phyloP scores from a whole-genome alignment of 1,284 basidiomycete genomes.

The Malassezia japonica region DNA sequence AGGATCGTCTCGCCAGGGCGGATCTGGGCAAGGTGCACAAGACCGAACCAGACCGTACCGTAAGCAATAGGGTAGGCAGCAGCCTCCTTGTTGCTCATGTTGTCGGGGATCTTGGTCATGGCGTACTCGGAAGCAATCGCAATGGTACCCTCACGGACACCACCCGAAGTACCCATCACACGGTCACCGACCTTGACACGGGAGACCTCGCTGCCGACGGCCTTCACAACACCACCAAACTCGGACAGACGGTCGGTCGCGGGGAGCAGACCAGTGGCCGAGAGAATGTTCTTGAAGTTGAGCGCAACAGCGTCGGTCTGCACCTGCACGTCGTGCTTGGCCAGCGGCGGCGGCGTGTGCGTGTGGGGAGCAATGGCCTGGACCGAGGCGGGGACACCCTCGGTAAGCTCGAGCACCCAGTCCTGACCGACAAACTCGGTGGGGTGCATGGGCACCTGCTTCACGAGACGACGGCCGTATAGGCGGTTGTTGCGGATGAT shows the following conservation, averaged over 20 bases:
- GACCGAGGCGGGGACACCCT: constrained; percentile 16
- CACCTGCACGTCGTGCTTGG: constrained; percentile 15
- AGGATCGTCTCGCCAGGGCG: constrained; percentile 63
- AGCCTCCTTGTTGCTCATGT: constrained; percentile 59
- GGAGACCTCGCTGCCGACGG: constrained; percentile 50
- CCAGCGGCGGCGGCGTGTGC: constrained; percentile 4
- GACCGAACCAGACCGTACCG: constrained; percentile 59
- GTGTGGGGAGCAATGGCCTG: constrained; percentile 14
- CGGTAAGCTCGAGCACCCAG: constrained; percentile 34
- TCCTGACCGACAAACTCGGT: constrained; percentile 44
- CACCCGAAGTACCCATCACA: constrained; percentile 53
- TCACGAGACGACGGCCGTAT: constrained; percentile 16
- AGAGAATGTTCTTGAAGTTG: constrained; percentile 20
- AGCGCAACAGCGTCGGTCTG: constrained; percentile 18
- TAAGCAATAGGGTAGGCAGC: constrained; percentile 53
- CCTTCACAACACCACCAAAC: constrained; percentile 63
- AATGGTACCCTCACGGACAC: constrained; percentile 14
- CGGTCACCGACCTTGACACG: constrained; percentile 57
- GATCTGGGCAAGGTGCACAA: constrained; percentile 71
- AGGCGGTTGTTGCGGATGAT: constrained; percentile 8
- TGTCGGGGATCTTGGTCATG: constrained; percentile 54
- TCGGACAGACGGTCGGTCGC: constrained; percentile 51
- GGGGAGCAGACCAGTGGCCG: constrained; percentile 18
- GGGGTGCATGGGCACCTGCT: constrained; percentile 12
- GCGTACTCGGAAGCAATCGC: constrained; percentile 53